Evolutionary conservation across 225 moss, liverwort and hornwort genomes (phyloP).

Genomic region (Physcomitrellopsis africana): DNA sequence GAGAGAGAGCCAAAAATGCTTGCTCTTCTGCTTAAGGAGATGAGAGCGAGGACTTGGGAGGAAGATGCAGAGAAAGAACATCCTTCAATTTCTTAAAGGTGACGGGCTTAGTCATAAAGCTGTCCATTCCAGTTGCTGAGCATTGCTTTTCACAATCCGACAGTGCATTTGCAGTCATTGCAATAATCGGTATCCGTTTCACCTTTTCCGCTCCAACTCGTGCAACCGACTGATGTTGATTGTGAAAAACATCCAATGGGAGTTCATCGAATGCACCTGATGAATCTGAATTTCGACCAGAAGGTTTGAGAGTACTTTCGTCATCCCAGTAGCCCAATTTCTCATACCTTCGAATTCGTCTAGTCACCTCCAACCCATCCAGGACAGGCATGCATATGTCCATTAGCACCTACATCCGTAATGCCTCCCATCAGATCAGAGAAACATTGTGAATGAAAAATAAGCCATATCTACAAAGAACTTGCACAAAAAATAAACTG

Average conservation of each 20-base stretch:
- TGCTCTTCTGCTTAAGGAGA: constrained; percentile 31
- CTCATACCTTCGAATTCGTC: constrained; percentile 76
- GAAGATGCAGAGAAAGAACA: constrained; percentile 49
- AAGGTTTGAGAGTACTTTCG: constrained; percentile 42
- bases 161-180: constrained; percentile 65
- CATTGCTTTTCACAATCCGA: constrained; percentile 63
- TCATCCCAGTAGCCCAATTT: constrained; percentile 62
- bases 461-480: neutral
- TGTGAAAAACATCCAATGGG: constrained; percentile 19
- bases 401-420: constrained; percentile 52
- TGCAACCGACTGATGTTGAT: constrained; percentile 2
- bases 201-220: constrained; percentile 17
- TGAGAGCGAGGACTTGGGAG: constrained; percentile 34
- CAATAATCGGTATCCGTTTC: constrained; percentile 58
- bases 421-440: neutral
- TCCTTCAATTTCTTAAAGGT: constrained; percentile 66
- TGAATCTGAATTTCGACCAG: constrained; percentile 31
- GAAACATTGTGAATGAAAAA: neutral
- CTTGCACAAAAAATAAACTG: too few relatives aligned
- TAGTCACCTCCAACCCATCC: constrained; percentile 86
- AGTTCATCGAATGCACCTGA: constrained; percentile 23
- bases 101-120: constrained; percentile 67
- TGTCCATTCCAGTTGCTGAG: constrained; percentile 61
- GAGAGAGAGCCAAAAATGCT: neutral
- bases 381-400: constrained; percentile 68